A percentile compares a stretch with the other conserved stretches of the same genome.
Evolutionary conservation across 495 filamentous ascomycete genomes (phyloP).

Genomic region (Massariosphaeria phaeospora): DNA sequence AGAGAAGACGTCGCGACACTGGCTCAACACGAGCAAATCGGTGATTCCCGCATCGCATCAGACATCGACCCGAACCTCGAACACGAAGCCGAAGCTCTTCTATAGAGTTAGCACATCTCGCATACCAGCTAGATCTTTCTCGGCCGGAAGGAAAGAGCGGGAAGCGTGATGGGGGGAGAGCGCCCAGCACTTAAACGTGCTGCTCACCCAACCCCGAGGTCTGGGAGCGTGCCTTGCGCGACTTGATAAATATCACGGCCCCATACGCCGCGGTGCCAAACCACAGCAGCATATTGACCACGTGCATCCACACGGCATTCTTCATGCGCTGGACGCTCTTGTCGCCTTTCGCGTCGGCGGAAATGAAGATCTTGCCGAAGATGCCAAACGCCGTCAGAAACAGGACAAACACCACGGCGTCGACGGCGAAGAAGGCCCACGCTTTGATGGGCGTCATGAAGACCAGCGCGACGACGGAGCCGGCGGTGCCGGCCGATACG

Average conservation of each 20-base stretch:
- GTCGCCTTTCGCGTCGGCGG: constrained; percentile 57
- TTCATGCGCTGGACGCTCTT: constrained; percentile 66
- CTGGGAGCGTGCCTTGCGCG: constrained; percentile 4
- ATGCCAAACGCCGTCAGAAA: constrained; percentile 78
- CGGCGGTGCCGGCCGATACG: constrained; percentile 57
- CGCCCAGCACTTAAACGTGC: constrained; percentile 3
- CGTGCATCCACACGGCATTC: constrained; percentile 79
- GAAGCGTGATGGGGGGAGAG: neutral
- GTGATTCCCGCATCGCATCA: neutral
- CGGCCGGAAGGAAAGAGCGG: no score
- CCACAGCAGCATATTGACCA: constrained; percentile 70
- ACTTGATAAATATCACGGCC: constrained; percentile 28
- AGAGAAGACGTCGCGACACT: no score
- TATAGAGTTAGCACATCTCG: no score
- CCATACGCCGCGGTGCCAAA: constrained; percentile 47
- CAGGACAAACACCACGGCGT: constrained; percentile 63
- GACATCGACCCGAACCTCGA: neutral
- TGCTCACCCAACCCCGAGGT: neutral
- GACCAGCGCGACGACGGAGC: constrained; percentile 55
- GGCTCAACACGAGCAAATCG: no score
- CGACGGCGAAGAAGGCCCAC: constrained; percentile 60
- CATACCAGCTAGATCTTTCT: no score
- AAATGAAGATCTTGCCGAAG: constrained; percentile 75
- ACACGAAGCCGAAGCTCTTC: neutral
- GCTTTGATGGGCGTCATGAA: constrained; percentile 60